These are phyloP conservation scores for Yamadazyma oceani DNA, from an alignment of 1,139 yeast genomes.

Conservation along the genomic window DNA sequence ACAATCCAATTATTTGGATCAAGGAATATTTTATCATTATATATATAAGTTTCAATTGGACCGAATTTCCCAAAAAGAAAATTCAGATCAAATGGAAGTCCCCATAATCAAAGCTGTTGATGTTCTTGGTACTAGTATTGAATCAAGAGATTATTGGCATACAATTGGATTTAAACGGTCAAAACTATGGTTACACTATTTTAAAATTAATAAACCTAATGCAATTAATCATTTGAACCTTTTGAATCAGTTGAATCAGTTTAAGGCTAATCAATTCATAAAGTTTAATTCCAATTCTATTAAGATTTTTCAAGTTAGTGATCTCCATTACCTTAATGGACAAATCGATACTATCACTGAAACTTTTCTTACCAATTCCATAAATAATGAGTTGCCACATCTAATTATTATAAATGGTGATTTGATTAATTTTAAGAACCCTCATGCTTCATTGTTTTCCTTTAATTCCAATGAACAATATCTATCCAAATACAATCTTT, in stretches of 20 bases:
- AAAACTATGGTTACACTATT: constrained; percentile 7
- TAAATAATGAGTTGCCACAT: constrained; percentile 32
- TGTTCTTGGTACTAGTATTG: constrained; percentile 22
- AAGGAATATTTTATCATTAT: constrained; percentile 6
- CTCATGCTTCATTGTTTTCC: background rate
- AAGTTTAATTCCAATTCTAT: constrained; percentile 17
- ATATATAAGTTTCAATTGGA: constrained; percentile 3
- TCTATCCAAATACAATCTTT: background rate
- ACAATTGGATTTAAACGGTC: background rate
- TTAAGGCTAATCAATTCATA: constrained; percentile 12
- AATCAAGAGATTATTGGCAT: constrained; percentile 8
- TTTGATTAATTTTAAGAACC: constrained; percentile 17
- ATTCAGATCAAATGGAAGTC: too few relatives aligned
- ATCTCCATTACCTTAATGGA: constrained; percentile 37
- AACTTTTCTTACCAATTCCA: constrained; percentile 29
- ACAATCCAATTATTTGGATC: constrained; percentile 5
- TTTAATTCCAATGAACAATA: constrained; percentile 6
- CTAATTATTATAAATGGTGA: constrained; percentile 46
- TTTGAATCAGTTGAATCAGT: constrained; percentile 8
- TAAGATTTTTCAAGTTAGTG: constrained; percentile 40
- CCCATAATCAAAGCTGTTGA: constrained; percentile 25
- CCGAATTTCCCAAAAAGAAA: background rate
- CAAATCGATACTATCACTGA: constrained; percentile 20
- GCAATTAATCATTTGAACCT: constrained; percentile 5
- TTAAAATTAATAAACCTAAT: constrained; percentile 6